Evolutionary conservation across 2,329 filamentous ascomycete species (phyloP).

Genomic region (Diaporthe velutina): DNA sequence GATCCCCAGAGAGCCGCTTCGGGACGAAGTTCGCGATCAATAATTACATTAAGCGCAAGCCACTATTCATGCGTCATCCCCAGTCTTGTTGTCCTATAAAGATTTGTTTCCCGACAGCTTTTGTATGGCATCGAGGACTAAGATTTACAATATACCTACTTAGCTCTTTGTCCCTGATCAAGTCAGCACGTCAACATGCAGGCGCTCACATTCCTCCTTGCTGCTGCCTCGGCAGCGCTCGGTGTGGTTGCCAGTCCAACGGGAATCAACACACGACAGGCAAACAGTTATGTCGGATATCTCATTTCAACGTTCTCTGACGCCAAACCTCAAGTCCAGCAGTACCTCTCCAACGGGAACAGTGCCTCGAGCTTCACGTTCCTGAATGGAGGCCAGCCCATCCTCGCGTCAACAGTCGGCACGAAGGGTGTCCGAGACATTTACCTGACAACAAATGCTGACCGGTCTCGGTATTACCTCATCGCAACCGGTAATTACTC

Average conservation of each 20-base stretch:
- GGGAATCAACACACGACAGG: background rate
- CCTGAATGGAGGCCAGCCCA: slow-evolving; percentile 49
- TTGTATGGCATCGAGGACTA: background rate
- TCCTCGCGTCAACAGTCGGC: slow-evolving; percentile 50
- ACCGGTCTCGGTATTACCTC: slow-evolving; percentile 50
- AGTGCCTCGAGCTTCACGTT: slow-evolving; percentile 49
- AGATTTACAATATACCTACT: too few relatives aligned
- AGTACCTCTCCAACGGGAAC: slow-evolving; percentile 50
- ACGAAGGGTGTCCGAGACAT: slow-evolving; percentile 52
- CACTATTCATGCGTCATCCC: background rate
- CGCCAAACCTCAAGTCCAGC: slow-evolving; percentile 49
- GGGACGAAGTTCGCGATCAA: slow-evolving; percentile 18
- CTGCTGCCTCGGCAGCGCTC: slow-evolving; percentile 6
- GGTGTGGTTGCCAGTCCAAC: slow-evolving; percentile 6
- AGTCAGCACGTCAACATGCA: background rate
- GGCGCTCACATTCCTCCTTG: background rate
- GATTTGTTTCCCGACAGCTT: background rate
- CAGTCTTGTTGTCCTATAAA: background rate
- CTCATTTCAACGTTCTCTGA: slow-evolving; percentile 54
- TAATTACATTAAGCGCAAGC: background rate
- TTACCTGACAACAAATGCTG: slow-evolving; percentile 50
- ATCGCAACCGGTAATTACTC: slow-evolving; percentile 47
- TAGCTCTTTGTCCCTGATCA: background rate
- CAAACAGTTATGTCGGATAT: slow-evolving; percentile 49
- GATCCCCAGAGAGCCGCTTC: slow-evolving; percentile 18